These are phyloP conservation scores for Stephania yunnanensis DNA, from an alignment of 164 flowering plant genomes.

Conservation along the genomic window DNA sequence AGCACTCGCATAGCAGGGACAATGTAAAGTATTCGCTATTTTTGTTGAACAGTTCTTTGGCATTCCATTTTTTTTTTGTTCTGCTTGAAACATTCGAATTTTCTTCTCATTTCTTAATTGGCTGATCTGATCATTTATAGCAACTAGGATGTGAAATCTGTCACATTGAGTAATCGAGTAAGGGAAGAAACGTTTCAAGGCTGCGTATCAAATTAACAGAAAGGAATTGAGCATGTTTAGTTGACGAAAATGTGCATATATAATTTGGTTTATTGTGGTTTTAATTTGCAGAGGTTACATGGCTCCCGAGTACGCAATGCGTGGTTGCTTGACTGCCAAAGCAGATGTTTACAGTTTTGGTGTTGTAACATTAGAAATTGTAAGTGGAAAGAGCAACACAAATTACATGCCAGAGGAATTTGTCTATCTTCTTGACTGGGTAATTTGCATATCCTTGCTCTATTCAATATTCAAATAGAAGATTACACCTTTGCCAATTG, in stretches of 20 bases:
- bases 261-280: background rate
- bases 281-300: constrained; percentile 33
- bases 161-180: background rate
- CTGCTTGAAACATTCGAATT: background rate
- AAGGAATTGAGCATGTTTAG: background rate
- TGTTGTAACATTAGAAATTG: constrained; percentile 42
- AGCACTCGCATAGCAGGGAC: constrained; percentile 69
- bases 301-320: constrained; percentile 41
- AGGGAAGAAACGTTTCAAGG: no score
- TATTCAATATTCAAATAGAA: background rate
- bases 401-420: constrained; percentile 20
- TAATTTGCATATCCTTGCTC: constrained; percentile 10
- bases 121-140: background rate
- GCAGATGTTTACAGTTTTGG: constrained; percentile 65
- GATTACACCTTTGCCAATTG: background rate
- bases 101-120: background rate
- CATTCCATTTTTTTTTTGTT: background rate
- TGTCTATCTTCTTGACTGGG: constrained; percentile 46
- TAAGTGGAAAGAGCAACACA: constrained; percentile 38
- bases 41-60: background rate
- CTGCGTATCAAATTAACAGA: no score
- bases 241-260: background rate
- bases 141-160: background rate
- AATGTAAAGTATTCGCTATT: constrained; percentile 33
- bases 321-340: constrained; percentile 47